Base-by-base conservation (phyloP, 768 basidiomycete genomes). In the Hygrophoropsis aurantiaca region DNA sequence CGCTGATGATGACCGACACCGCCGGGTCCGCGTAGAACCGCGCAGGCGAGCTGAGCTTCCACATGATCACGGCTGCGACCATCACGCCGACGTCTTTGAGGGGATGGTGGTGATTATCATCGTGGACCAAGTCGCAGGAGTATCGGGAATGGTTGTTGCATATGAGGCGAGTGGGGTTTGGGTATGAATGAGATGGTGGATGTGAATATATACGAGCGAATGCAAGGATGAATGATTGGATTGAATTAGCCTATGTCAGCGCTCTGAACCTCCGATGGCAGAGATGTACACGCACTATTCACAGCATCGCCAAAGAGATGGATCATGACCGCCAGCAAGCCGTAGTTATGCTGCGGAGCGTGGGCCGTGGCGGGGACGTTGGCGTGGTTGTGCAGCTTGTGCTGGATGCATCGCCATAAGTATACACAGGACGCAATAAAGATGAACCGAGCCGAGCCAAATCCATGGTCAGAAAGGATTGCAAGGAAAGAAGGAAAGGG, bases 11-110 rank as follows among this genome's bases (percentile, higher is more conserved):
- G 34, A 79, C 59, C 27, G 78, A 79, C 16, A 72, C 73, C 2
- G 77, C 73, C 19, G 78, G 78, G 57, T 81, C 79, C 33, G 75
- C 77, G 57, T 81, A 81, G 51, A 77, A 77, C 40, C 78, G 68
- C 36, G 61, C 56, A 11, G 72, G 70, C 19, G 77, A 73, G 20
- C 62, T 53, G 5, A 72, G 44, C 53, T 77, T 74, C 74, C 77
- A 77, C 37, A 79, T 72, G 24, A 81, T 65, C 42, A 74, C 46
- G 16, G 75, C 77, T 11, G 76, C 71, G 23, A 80, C 58, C 26
- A 81, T 79, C 44, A 81, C 79, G 15, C 77, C 79, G 52, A 80
- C 62, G 57, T 80, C 79, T 81, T 42, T 11, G 37, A 11, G 23
- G 39, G 25, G n/a, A n/a, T n/a, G n/a, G n/a, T n/a, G n/a, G n/a